Evolutionary conservation across 495 filamentous ascomycete genomes (phyloP), one percentile per base, ranked within the genome.

Genomic region (Glarea lozoyensis): DNA sequence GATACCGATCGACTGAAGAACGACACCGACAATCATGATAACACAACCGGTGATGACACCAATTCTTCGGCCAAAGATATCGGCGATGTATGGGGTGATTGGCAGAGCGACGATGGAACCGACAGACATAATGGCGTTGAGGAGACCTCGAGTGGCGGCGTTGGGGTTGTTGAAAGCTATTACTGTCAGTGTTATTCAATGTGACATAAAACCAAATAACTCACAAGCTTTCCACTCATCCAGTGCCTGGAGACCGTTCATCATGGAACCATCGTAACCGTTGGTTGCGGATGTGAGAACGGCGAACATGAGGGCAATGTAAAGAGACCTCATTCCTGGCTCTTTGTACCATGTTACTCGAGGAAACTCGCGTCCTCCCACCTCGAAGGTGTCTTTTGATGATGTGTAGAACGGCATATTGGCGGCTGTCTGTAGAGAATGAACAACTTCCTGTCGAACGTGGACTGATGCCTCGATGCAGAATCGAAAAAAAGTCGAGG

Each of bases 11-110:
- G 65, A 53, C 45, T 77, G 73, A 0, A 78, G 58, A 16, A 63
- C 59, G 34, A 65, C 61, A 19, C 73, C 73, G 13, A 72, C 35
- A 11, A 70, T 58, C 66, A 75, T 75, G 49, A 76, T 69, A 2
- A 64, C 15, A 18, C 73, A 68, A 39, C 75, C 73, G 45, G 69
- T 64, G 30, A 75, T 59, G 25, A 79, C 66, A 31, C 69, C 71
- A 49, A 63, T 50, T 22, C 73, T 63, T 34, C 75, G 66, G 27
- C 75, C 75, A 20, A 49, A 39, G 9, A 42, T 50, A 37, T 75
- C 64, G 43, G 70, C 69, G 10, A 72, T 37, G 15, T 56, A 62
- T 0, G 72, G 69, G 10, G 72, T 64, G 30, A 76, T 60, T 0
- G 71, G 73, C 3, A 73, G 60, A 0, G 66, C 63, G 30, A 64